These are phyloP conservation scores for Kazachstania viticola DNA, from an alignment of 805 yeast genomes.

Conservation along the genomic window DNA sequence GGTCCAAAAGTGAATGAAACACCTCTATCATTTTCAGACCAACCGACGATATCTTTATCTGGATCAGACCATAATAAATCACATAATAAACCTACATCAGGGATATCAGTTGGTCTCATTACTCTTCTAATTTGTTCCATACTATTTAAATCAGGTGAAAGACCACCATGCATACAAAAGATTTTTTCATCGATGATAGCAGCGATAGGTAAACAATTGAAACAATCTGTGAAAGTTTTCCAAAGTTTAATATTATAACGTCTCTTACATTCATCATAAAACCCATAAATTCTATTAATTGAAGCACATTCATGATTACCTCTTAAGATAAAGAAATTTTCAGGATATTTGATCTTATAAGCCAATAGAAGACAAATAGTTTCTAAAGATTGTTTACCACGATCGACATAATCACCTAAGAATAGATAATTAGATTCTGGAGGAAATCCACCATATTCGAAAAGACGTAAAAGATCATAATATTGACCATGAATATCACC, in stretches of 20 bases:
- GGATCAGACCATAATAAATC: slow-evolving; percentile 98
- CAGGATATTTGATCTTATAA: slow-evolving; percentile 96
- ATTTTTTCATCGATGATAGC: slow-evolving; percentile 97
- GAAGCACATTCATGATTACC: slow-evolving; percentile 99
- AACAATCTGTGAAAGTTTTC: slow-evolving; percentile 98
- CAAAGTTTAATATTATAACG: slow-evolving; percentile 96
- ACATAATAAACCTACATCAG: slow-evolving; percentile 93
- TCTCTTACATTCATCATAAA: slow-evolving; percentile 97
- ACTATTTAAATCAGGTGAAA: slow-evolving; percentile 91
- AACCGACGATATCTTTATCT: slow-evolving; percentile 94
- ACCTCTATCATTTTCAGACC: slow-evolving; percentile 99
- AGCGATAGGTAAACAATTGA: slow-evolving; percentile 96
- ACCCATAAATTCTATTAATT: slow-evolving; percentile 94
- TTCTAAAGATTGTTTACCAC: slow-evolving; percentile 95
- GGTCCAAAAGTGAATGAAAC: slow-evolving; percentile 99
- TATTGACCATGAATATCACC: slow-evolving; percentile 99
- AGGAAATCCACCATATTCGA: slow-evolving; percentile 98
- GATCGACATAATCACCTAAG: slow-evolving; percentile 94
- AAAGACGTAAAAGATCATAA: slow-evolving; percentile 86
- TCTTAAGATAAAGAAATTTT: slow-evolving; percentile 89
- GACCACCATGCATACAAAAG: slow-evolving; percentile 98
- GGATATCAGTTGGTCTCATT: slow-evolving; percentile 98
- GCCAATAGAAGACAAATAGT: slow-evolving; percentile 90
- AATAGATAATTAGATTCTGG: slow-evolving; percentile 96
- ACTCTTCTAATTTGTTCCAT: slow-evolving; percentile 98